Conservation (phyloP, 164 flowering plant genomes). For the Nelumbo lutea region DNA sequence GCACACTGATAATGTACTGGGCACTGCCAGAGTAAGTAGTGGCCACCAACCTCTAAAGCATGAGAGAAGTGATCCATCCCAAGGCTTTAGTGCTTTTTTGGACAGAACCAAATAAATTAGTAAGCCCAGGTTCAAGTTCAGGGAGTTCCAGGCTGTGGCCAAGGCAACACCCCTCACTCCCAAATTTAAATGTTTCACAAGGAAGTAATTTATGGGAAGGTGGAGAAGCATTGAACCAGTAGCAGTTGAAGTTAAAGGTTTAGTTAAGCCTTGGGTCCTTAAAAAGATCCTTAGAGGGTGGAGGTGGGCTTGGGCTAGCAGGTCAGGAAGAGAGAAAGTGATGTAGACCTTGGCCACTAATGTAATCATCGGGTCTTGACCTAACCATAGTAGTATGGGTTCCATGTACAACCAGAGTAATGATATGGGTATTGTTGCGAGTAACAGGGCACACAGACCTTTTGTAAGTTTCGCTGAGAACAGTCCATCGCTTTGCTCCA, state of each 20-base stretch:
- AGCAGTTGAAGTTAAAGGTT: slow-evolving; percentile 30
- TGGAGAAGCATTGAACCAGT: slow-evolving; percentile 32
- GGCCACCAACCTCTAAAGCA: slow-evolving; percentile 31
- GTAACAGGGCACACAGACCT: slow-evolving; percentile 20
- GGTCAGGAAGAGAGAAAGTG: slow-evolving; percentile 31
- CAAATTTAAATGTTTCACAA: slow-evolving; percentile 24
- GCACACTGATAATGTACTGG: slow-evolving; percentile 40
- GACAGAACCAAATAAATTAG: slow-evolving; percentile 27
- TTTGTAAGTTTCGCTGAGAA: slow-evolving; percentile 21
- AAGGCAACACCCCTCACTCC: slow-evolving; percentile 45
- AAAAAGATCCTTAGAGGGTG: slow-evolving; percentile 38
- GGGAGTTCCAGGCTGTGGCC: slow-evolving; percentile 26
- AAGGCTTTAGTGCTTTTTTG: slow-evolving; percentile 23
- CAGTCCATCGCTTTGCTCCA: slow-evolving; percentile 23
- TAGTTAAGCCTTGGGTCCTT: slow-evolving; percentile 33
- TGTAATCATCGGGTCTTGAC: slow-evolving; percentile 28
- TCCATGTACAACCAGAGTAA: slow-evolving; percentile 38
- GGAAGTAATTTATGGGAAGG: slow-evolving; percentile 37
- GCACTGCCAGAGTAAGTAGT: slow-evolving; percentile 27
- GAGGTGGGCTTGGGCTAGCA: slow-evolving; percentile 35
- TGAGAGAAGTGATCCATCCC: slow-evolving; percentile 15
- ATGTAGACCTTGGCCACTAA: slow-evolving; percentile 28
- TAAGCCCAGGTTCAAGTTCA: slow-evolving; percentile 26
- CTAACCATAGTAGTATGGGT: slow-evolving; percentile 27
- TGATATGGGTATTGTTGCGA: slow-evolving; percentile 24